Evolutionary conservation across 768 basidiomycete species (phyloP), one percentile per base, ranked within the genome.

Genomic region (Mycena capillaripes): DNA sequence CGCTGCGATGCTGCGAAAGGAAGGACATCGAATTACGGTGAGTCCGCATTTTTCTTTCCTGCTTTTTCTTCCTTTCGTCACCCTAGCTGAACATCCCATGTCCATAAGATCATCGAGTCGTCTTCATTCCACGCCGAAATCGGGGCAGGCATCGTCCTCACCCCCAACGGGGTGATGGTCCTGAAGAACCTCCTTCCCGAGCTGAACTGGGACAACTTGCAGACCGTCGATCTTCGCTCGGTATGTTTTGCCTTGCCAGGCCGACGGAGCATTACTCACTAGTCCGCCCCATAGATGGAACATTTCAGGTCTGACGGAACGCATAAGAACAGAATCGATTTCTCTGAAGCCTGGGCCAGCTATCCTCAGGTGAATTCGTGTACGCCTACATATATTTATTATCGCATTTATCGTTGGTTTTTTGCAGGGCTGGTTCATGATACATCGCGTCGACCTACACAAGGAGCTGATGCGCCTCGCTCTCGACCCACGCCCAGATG

Each of bases 401-500:
- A 36, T 21, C 25, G 1, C 29, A 1, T 21, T 32, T 50, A 34
- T 30, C 11, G 4, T 38, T 17, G 8, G 19, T 53, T 38, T 46
- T 60, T 25, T 60, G 57, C 40, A 71, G 70, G 63, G 63, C 23
- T 70, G 71, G 59, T 62, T 60, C 23, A 60, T 70, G 69, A 36
- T 34, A 16, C 71, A 73, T 58, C 71, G 71, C 17, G 69, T 70
- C 34, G 71, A 73, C 29, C 27, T 69, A 1, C 59, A 70, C 27
- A 69, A 69, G 50, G 71, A 70, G 38, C 25, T 73, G 23, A 73
- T 65, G 69, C 67, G 67, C 40, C 58, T 73, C 4, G 71, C 69
- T 1, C 55, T 72, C 17, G 64, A 66, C 30, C 25, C 30, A 29
- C 29, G 34, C 25, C 36, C 44, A 17, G n/a, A 46, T 36, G 27